Conservation (phyloP, 495 filamentous ascomycete genomes). For the Aspergillus taichungensis region DNA sequence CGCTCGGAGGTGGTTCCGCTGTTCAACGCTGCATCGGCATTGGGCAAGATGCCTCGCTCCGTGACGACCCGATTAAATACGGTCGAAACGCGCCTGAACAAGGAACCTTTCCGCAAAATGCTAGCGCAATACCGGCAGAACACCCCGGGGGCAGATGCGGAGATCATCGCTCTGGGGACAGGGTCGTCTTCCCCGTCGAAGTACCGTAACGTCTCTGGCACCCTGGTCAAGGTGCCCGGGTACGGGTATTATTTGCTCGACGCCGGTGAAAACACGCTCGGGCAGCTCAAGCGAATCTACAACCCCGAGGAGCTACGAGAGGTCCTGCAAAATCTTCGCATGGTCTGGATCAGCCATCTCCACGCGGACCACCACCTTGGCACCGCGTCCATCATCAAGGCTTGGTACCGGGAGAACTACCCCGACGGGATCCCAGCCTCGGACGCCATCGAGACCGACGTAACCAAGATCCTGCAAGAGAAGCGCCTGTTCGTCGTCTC, state of each 20-base stretch:
- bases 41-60: constrained; percentile 32
- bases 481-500: constrained; percentile 53
- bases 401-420: constrained; percentile 56
- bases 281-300: constrained; percentile 76
- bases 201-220: constrained; percentile 90
- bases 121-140: constrained; percentile 36
- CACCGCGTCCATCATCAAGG: constrained; percentile 64
- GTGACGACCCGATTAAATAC: constrained; percentile 29
- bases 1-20: constrained; percentile 36
- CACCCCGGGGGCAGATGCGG: constrained; percentile 61
- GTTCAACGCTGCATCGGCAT: constrained; percentile 41
- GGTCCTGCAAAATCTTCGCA: constrained; percentile 66
- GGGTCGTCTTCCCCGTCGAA: constrained; percentile 83
- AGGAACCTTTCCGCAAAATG: constrained; percentile 17
- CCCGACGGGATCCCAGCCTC: constrained; percentile 16
- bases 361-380: constrained; percentile 97
- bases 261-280: constrained; percentile 85
- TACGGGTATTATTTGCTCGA: constrained; percentile 81
- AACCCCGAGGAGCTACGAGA: constrained; percentile 50
- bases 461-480: constrained; percentile 29
- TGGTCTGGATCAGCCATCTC: constrained; percentile 89
- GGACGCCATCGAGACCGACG: constrained; percentile 16
- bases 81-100: constrained; percentile 20
- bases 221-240: constrained; percentile 73
- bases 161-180: constrained; percentile 81